phyloP scores from a whole-genome alignment of 352 stramenopile genomes.

The Globisporangium emineosum region DNA sequence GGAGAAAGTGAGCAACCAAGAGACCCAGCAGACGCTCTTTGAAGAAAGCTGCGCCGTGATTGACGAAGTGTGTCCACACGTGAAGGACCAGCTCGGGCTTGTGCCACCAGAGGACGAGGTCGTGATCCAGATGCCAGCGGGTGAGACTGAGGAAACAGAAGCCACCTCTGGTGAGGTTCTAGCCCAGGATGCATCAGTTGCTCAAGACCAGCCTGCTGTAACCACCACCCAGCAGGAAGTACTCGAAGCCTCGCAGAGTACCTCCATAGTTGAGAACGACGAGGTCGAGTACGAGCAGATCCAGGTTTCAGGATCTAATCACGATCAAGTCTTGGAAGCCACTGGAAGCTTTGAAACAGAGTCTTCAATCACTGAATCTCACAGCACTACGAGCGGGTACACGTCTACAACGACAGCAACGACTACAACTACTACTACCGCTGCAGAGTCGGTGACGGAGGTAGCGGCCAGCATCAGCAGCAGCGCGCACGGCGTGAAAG shows the following conservation, averaged over 20 bases:
- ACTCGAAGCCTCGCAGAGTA: neutral
- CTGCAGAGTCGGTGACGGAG: neutral
- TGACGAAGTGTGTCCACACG: constrained; percentile 65
- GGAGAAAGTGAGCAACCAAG: constrained; percentile 40
- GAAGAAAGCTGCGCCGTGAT: constrained; percentile 73
- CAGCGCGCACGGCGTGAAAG: constrained; percentile 30
- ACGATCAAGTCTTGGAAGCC: neutral
- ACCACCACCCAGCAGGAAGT: neutral
- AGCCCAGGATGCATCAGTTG: neutral
- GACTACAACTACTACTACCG: neutral
- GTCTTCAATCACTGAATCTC: neutral
- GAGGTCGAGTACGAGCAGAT: neutral
- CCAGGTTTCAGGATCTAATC: neutral
- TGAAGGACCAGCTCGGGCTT: constrained; percentile 74
- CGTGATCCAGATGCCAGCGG: neutral
- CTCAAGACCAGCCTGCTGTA: neutral
- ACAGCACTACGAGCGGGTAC: neutral
- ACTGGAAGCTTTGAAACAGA: constrained; percentile 3
- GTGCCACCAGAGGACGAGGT: constrained; percentile 25
- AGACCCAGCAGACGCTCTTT: constrained; percentile 50
- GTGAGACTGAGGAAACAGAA: neutral
- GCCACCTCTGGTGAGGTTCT: neutral
- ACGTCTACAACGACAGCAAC: neutral
- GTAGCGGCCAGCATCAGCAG: neutral
- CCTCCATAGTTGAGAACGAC: neutral